Percentiles rank a stretch among this genome's conserved stretches.
Evolutionary conservation across 495 filamentous ascomycete genomes (phyloP).

Genomic region (Aspergillus sclerotioniger): DNA sequence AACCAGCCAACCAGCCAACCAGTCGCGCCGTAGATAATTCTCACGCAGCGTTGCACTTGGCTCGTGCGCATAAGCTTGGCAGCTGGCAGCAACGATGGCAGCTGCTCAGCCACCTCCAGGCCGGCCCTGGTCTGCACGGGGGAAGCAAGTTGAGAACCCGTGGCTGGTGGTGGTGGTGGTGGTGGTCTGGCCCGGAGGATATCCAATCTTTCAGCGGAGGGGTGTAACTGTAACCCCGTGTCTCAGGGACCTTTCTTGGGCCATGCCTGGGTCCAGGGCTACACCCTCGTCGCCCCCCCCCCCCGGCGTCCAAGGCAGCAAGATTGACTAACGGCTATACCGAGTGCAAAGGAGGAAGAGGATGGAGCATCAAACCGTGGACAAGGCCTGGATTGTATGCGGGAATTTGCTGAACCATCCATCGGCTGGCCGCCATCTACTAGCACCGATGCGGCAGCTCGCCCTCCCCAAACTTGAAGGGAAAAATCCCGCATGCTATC

Average conservation of each 20-base stretch:
- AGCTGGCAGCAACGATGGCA: neutral
- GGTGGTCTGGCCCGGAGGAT: neutral
- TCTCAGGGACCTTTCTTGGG: too few relatives aligned
- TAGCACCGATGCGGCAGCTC: conserved; percentile 21
- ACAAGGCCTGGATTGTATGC: conserved; percentile 14
- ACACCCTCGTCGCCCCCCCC: too few relatives aligned
- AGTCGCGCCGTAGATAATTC: too few relatives aligned
- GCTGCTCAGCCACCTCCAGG: neutral
- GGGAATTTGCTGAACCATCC: conserved; percentile 23
- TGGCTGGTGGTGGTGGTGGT: neutral
- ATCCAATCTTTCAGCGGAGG: neutral
- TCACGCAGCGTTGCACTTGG: neutral
- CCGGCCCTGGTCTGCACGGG: neutral
- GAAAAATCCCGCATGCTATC: conserved; percentile 15
- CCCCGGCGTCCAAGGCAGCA: conserved; percentile 7
- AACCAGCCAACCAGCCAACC: too few relatives aligned
- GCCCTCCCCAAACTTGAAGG: neutral
- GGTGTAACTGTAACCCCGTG: too few relatives aligned
- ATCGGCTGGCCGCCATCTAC: conserved; percentile 13
- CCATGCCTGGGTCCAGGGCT: too few relatives aligned
- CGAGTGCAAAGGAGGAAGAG: too few relatives aligned
- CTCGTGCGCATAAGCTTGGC: neutral
- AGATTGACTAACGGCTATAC: neutral
- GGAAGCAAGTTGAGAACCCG: too few relatives aligned
- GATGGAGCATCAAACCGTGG: too few relatives aligned